Evolutionary conservation across 805 yeast species (phyloP).

Genomic region (Suhomyces sp.): DNA sequence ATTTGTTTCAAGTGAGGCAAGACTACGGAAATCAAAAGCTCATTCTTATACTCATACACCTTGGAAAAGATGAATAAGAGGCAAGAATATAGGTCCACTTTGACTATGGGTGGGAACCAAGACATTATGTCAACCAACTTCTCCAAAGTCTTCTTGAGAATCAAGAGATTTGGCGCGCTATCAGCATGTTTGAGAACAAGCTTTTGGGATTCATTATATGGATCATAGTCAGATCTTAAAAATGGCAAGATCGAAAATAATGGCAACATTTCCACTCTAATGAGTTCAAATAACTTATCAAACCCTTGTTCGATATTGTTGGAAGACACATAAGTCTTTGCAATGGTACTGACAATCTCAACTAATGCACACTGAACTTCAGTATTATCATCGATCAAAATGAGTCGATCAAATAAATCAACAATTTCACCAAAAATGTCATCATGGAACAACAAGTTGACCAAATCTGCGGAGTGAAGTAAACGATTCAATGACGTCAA

Average conservation of each 20-base stretch:
- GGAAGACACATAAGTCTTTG: conserved; percentile 21
- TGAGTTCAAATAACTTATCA: conserved; percentile 78
- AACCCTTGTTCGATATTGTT: conserved; percentile 50
- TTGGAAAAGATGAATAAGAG: conserved; percentile 60
- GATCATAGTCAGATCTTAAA: conserved; percentile 46
- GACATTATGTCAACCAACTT: conserved; percentile 62
- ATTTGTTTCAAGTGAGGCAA: conserved; percentile 43
- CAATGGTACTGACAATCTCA: conserved; percentile 31
- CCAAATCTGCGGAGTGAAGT: conserved; percentile 55
- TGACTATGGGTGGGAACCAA: conserved; percentile 65
- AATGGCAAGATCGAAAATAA: conserved; percentile 61
- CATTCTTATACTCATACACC: conserved; percentile 47
- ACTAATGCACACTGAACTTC: conserved; percentile 57
- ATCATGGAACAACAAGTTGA: conserved; percentile 61
- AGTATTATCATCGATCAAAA: conserved; percentile 58
- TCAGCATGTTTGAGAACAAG: conserved; percentile 28
- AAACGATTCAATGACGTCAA: conserved; percentile 49
- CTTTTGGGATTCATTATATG: conserved; percentile 23
- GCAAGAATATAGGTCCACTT: conserved; percentile 70
- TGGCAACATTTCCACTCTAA: conserved; percentile 67
- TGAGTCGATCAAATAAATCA: conserved; percentile 71
- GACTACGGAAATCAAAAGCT: conserved; percentile 46
- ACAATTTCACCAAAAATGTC: conserved; percentile 71
- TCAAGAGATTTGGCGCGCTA: conserved; percentile 36
- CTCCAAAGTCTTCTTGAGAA: conserved; percentile 50